A percentile compares a stretch with the other conserved stretches of the same genome.
These are phyloP conservation scores for Rhynchosporium graminicola DNA, from an alignment of 2,329 filamentous ascomycete genomes.

Conservation along the genomic window DNA sequence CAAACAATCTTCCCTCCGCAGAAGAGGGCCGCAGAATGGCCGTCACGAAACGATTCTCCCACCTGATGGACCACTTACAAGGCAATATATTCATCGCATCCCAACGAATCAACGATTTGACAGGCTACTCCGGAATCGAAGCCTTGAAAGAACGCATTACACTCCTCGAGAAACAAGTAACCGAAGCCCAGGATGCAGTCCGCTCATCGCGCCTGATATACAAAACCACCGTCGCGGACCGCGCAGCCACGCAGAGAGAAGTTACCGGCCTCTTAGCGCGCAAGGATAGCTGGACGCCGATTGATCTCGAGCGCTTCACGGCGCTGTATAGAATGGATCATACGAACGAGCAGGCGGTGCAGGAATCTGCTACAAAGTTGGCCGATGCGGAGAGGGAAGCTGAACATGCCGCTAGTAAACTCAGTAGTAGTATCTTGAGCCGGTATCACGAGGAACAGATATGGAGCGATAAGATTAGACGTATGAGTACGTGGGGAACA, in stretches of 20 bases:
- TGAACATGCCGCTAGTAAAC: slow-evolving; percentile 71
- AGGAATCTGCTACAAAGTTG: slow-evolving; percentile 69
- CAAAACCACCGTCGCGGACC: slow-evolving; percentile 78
- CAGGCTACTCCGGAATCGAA: slow-evolving; percentile 92
- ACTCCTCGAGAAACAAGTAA: slow-evolving; percentile 60
- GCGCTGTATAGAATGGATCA: slow-evolving; percentile 89
- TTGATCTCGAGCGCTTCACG: slow-evolving; percentile 93
- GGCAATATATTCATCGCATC: slow-evolving; percentile 81
- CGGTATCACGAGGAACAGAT: slow-evolving; percentile 99
- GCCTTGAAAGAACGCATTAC: slow-evolving; percentile 78
- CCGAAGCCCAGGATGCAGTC: slow-evolving; percentile 63
- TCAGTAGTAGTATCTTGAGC: slow-evolving; percentile 82
- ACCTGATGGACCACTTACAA: slow-evolving; percentile 87
- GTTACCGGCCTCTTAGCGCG: slow-evolving; percentile 91
- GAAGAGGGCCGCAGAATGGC: slow-evolving; percentile 47
- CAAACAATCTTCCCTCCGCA: slow-evolving; percentile 48
- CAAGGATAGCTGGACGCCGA: slow-evolving; percentile 87
- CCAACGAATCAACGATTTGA: slow-evolving; percentile 88
- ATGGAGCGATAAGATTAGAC: slow-evolving; percentile 95
- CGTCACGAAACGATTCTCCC: slow-evolving; percentile 55
- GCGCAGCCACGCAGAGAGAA: slow-evolving; percentile 89
- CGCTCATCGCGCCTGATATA: slow-evolving; percentile 73
- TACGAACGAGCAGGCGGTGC: slow-evolving; percentile 83
- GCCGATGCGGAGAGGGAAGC: slow-evolving; percentile 76
- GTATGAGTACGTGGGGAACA: slow-evolving; percentile 97